Percentiles rank a stretch among this genome's conserved stretches.
Evolutionary conservation across 2,329 filamentous ascomycete genomes (phyloP).

Genomic region (Fusarium incarnatum): DNA sequence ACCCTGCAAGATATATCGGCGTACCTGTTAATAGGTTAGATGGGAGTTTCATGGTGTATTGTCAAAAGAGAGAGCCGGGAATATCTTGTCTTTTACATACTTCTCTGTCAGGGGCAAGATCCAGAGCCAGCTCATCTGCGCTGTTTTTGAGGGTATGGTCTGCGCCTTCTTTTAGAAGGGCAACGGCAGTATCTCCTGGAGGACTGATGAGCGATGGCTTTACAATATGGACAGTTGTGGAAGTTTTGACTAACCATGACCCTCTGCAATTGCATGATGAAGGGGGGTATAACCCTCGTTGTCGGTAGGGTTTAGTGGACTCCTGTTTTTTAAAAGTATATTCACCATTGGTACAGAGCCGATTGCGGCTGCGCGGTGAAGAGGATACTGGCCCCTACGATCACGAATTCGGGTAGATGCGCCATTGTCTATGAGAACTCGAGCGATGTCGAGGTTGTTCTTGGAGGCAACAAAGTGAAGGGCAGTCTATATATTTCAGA

Average conservation of each 20-base stretch:
- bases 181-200: slow-evolving; percentile 81
- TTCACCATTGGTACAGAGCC: slow-evolving; percentile 90
- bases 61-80: background rate
- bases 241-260: slow-evolving; percentile 64
- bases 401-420: slow-evolving; percentile 86
- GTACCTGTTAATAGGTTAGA: slow-evolving; percentile 64
- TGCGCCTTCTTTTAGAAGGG: slow-evolving; percentile 85
- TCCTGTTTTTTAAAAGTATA: slow-evolving; percentile 79
- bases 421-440: slow-evolving; percentile 78
- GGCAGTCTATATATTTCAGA: slow-evolving; percentile 69
- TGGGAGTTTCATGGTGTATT: slow-evolving; percentile 15
- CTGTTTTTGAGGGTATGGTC: slow-evolving; percentile 81
- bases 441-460: slow-evolving; percentile 83
- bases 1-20: slow-evolving; percentile 79
- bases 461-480: slow-evolving; percentile 95
- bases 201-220: background rate
- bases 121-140: slow-evolving; percentile 78
- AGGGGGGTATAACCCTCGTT: slow-evolving; percentile 85
- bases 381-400: slow-evolving; percentile 85
- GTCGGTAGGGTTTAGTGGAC: slow-evolving; percentile 87
- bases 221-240: background rate
- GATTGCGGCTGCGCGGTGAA: slow-evolving; percentile 91
- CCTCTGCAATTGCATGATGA: slow-evolving; percentile 86
- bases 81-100: slow-evolving; percentile 59
- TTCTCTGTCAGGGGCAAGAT: slow-evolving; percentile 87